A percentile compares a stretch with the other conserved stretches of the same genome.
Evolutionary conservation across 2,329 filamentous ascomycete genomes (phyloP).

Genomic region (Orbilia ellipsospora): DNA sequence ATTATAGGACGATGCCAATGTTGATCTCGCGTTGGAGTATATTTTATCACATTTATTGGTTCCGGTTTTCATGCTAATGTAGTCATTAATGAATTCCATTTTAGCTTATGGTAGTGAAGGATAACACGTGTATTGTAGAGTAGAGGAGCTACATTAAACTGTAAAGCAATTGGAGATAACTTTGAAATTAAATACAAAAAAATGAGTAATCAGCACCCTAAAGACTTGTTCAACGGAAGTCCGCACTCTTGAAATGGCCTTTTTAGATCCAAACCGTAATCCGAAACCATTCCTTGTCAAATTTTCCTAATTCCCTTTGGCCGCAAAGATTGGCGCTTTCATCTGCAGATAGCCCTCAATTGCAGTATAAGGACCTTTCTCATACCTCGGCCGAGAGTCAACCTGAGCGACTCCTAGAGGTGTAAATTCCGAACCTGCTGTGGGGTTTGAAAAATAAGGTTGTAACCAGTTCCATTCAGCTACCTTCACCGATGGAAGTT

Average conservation of each 20-base stretch:
- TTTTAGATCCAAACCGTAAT: neutral
- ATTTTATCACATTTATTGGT: no score
- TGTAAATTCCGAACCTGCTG: constrained; percentile 32
- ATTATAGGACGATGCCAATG: no score
- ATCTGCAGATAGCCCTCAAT: constrained; percentile 41
- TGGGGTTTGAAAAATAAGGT: constrained; percentile 57
- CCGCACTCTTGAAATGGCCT: neutral
- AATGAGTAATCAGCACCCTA: neutral
- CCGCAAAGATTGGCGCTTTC: constrained; percentile 17
- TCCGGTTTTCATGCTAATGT: no score
- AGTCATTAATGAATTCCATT: no score
- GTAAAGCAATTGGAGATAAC: neutral
- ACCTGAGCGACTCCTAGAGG: constrained; percentile 55
- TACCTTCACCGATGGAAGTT: constrained; percentile 8
- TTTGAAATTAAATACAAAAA: neutral
- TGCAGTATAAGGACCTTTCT: constrained; percentile 60
- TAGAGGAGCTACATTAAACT: neutral
- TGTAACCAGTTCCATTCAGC: constrained; percentile 62
- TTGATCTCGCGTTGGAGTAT: no score
- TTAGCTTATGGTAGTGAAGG: no score
- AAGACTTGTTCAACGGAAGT: neutral
- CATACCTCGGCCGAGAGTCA: constrained; percentile 57
- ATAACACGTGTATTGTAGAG: no score
- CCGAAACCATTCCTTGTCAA: no score
- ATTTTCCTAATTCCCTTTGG: neutral